These are phyloP conservation scores for Pseudodiploospora longispora DNA, from an alignment of 2,329 filamentous ascomycete species.

Conservation along the genomic window DNA sequence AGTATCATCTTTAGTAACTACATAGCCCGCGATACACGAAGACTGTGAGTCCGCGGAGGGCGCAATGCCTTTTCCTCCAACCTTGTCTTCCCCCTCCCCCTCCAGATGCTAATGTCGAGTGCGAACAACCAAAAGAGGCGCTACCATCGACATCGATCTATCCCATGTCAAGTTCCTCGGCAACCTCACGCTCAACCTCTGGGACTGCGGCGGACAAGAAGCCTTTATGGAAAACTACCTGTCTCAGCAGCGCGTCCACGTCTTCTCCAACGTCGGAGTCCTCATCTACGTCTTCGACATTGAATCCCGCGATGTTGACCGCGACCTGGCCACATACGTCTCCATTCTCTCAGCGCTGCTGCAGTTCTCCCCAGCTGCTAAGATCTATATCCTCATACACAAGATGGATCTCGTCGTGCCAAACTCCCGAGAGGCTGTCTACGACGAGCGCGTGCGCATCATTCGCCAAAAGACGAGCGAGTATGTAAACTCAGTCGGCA, in stretches of 20 bases:
- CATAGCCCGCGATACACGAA: constrained; percentile 87
- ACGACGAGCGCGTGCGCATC: constrained; percentile 71
- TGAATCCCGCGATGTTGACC: constrained; percentile 87
- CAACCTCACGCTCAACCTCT: constrained; percentile 92
- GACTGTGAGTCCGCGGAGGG: constrained; percentile 47
- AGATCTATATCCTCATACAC: constrained; percentile 92
- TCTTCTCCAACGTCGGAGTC: constrained; percentile 93
- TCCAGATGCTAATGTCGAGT: not conserved
- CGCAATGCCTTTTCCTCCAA: not conserved
- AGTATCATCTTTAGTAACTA: constrained; percentile 99
- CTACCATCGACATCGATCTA: constrained; percentile 96
- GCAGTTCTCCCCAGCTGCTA: constrained; percentile 73
- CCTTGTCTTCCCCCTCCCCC: not conserved
- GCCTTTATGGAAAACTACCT: constrained; percentile 99
- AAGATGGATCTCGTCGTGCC: constrained; percentile 95
- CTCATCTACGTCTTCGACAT: constrained; percentile 99
- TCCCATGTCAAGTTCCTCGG: constrained; percentile 98
- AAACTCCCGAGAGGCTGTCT: constrained; percentile 69
- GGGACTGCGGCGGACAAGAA: constrained; percentile 98
- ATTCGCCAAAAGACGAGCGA: constrained; percentile 66
- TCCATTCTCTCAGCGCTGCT: constrained; percentile 82
- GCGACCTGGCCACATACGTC: constrained; percentile 86
- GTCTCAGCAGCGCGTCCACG: constrained; percentile 86
- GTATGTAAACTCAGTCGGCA: constrained; percentile 32
- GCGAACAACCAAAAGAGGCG: constrained; percentile 45